Evolutionary conservation across 2,329 filamentous ascomycete genomes (phyloP).

Genomic region (Metarhizium rileyi): DNA sequence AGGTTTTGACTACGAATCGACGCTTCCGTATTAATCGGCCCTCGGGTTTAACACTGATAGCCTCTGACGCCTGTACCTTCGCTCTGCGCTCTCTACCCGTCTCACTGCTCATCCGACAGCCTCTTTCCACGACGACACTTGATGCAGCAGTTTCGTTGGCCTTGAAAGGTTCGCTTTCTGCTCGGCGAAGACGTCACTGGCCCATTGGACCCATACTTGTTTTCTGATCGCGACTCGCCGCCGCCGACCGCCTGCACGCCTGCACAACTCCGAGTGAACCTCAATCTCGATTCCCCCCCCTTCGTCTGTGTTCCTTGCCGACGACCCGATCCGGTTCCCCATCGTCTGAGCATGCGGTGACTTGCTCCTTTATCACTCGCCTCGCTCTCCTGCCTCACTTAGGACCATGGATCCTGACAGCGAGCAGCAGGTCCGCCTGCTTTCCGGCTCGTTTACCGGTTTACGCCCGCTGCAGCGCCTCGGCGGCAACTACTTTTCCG

Average conservation of each 20-base stretch:
- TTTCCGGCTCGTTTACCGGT: constrained; percentile 53
- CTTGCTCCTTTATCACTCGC: constrained; percentile 12
- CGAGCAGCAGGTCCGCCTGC: constrained; percentile 38
- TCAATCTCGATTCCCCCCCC: neutral
- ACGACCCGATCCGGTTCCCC: constrained; percentile 10
- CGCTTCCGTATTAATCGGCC: constrained; percentile 1
- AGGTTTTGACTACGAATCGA: neutral
- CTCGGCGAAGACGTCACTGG: constrained; percentile 1
- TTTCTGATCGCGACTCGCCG: neutral
- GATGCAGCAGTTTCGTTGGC: neutral
- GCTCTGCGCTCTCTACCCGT: neutral
- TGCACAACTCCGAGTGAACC: no score
- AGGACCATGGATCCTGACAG: constrained; percentile 20
- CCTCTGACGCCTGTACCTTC: neutral
- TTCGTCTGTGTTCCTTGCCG: constrained; percentile 2
- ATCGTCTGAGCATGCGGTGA: constrained; percentile 11
- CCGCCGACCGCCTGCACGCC: neutral
- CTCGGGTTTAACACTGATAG: neutral
- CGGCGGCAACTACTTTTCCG: constrained; percentile 50
- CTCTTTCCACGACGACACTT: neutral
- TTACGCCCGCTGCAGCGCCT: constrained; percentile 40
- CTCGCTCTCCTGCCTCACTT: constrained; percentile 6
- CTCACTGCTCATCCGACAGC: neutral
- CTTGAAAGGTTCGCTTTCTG: neutral
- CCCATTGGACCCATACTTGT: constrained; percentile 2